Evolutionary conservation across 805 yeast genomes (phyloP).

Genomic region (Isabelozyma heimii): DNA sequence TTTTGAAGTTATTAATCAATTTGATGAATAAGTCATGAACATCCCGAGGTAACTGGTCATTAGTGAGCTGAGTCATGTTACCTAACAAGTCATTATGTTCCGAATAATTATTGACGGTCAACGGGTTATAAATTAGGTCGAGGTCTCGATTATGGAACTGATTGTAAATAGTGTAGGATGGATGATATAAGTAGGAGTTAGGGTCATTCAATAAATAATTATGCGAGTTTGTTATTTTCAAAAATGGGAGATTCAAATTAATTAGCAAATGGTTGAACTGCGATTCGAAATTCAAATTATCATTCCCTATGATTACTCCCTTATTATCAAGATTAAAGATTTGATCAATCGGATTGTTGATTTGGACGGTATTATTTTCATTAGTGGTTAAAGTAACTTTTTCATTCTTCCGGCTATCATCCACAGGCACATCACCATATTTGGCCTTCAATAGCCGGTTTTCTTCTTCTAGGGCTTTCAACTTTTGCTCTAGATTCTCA

Average conservation of each 20-base stretch:
- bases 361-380: constrained; percentile 16
- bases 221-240: constrained; percentile 44
- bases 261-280: constrained; percentile 44
- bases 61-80: constrained; percentile 7
- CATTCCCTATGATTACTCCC: constrained; percentile 45
- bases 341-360: constrained; percentile 45
- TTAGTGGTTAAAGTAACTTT: constrained; percentile 4
- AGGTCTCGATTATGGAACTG: constrained; percentile 35
- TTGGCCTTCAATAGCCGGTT: constrained; percentile 38
- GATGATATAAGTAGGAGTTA: constrained; percentile 39
- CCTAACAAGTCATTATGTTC: constrained; percentile 13
- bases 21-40: constrained; percentile 43
- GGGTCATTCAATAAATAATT: constrained; percentile 41
- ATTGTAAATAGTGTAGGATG: constrained; percentile 34
- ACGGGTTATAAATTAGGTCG: constrained; percentile 38
- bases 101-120: constrained; percentile 24
- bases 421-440: constrained; percentile 12
- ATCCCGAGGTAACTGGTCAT: constrained; percentile 32
- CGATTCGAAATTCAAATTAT: constrained; percentile 43
- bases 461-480: constrained; percentile 60
- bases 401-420: constrained; percentile 1
- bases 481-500: constrained; percentile 63
- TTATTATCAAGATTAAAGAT: constrained; percentile 42
- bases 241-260: constrained; percentile 41
- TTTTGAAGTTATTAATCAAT: constrained; percentile 42